A percentile compares a stretch with the other conserved stretches of the same genome.
These are phyloP conservation scores for Cordyceps tenuipes DNA, from an alignment of 2,329 filamentous ascomycete genomes.

Conservation along the genomic window DNA sequence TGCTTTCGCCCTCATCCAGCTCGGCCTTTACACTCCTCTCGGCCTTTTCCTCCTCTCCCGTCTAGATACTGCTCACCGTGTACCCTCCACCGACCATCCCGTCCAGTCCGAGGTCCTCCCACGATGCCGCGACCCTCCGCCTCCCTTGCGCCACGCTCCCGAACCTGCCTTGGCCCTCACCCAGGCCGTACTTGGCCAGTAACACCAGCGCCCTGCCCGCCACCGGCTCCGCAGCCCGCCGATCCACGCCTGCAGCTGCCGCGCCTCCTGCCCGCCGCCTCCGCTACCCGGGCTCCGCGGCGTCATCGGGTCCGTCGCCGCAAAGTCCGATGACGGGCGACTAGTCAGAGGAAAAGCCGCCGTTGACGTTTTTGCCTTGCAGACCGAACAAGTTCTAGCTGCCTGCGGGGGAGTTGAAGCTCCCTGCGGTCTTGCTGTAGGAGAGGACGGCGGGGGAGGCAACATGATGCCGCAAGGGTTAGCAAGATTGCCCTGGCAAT, in stretches of 20 bases:
- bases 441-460: conserved; percentile 10
- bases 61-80: conserved; percentile 14
- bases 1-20: conserved; percentile 8
- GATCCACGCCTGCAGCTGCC: conserved; percentile 17
- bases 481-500: not conserved
- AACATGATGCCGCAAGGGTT: conserved; percentile 13
- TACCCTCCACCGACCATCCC: not conserved
- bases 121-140: conserved; percentile 14
- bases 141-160: conserved; percentile 1
- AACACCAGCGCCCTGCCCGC: conserved; percentile 12
- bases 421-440: conserved; percentile 13
- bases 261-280: conserved; percentile 14
- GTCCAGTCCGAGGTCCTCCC: conserved; percentile 14
- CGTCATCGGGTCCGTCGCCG: conserved; percentile 15
- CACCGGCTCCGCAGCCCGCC: conserved; percentile 12
- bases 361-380: conserved; percentile 13
- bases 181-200: conserved; percentile 17
- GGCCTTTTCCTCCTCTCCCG: not conserved
- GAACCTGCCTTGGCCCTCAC: conserved; percentile 16
- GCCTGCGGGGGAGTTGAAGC: conserved; percentile 13
- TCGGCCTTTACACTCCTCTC: not conserved
- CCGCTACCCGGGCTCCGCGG: conserved; percentile 16
- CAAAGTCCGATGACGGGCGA: conserved; percentile 15
- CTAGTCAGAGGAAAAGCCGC: conserved; percentile 14
- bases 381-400: conserved; percentile 18